Evolutionary conservation across 2,329 filamentous ascomycete species (phyloP).

Genomic region (Cercospora sojina): DNA sequence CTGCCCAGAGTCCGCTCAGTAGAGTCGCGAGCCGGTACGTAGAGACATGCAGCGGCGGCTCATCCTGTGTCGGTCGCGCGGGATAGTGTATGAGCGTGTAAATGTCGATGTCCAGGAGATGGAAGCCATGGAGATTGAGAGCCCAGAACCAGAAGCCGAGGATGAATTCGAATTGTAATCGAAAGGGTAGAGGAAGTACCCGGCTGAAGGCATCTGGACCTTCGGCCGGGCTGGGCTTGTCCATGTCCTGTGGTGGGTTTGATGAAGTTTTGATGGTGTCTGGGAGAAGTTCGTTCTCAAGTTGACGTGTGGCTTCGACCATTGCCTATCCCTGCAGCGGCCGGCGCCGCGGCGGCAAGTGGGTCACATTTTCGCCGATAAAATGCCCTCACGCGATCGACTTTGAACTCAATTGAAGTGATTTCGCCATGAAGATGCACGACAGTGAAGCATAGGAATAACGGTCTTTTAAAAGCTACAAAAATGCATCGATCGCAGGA

Average conservation of each 20-base stretch:
- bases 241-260: slow-evolving; percentile 10
- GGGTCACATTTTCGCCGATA: not conserved
- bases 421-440: not conserved
- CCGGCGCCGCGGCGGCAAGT: not conserved
- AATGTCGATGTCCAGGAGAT: slow-evolving; percentile 69
- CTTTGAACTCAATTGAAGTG: not conserved
- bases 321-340: not conserved
- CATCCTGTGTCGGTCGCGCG: slow-evolving; percentile 65
- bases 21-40: slow-evolving; percentile 82
- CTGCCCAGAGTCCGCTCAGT: slow-evolving; percentile 67
- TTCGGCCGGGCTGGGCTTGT: slow-evolving; percentile 26
- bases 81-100: slow-evolving; percentile 75
- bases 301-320: slow-evolving; percentile 8
- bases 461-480: not conserved
- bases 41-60: slow-evolving; percentile 70
- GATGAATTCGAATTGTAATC: slow-evolving; percentile 80
- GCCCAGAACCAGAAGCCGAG: slow-evolving; percentile 95
- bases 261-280: not conserved
- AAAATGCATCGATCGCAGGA: slow-evolving; percentile 5
- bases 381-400: not conserved
- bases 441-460: not conserved
- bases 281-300: not conserved
- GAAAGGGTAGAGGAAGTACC: slow-evolving; percentile 83
- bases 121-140: slow-evolving; percentile 83
- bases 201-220: slow-evolving; percentile 81